Conservation (phyloP, 1,284 basidiomycete genomes). For the Ceratobasidium theobromae region DNA sequence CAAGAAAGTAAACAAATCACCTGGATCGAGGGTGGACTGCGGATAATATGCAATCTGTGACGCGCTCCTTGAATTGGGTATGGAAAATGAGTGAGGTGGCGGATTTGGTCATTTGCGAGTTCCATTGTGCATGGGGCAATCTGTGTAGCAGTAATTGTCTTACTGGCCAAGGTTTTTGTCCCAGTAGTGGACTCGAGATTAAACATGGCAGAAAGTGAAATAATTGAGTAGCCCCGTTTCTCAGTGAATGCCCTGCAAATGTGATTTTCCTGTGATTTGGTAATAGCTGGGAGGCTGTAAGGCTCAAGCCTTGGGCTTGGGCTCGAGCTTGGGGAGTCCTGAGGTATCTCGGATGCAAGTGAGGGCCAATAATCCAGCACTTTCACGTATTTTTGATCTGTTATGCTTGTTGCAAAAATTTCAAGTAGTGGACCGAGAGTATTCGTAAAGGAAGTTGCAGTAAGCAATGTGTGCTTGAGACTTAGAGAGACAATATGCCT, state of each 20-base stretch:
- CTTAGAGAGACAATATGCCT: neutral
- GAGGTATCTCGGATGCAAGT: no score
- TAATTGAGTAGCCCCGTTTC: neutral
- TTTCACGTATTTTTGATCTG: no score
- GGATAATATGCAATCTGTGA: neutral
- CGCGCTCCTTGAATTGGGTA: neutral
- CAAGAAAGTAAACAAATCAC: neutral
- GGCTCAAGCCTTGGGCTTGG: neutral
- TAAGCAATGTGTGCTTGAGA: neutral
- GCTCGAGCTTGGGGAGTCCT: no score
- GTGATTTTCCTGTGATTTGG: no score
- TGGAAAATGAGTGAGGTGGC: neutral
- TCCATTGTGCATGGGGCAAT: conserved; percentile 20
- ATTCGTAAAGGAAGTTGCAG: no score
- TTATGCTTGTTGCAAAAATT: no score
- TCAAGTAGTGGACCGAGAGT: no score
- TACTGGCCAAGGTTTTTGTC: neutral
- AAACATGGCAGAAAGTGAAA: neutral
- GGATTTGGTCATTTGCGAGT: neutral
- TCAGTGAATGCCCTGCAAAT: no score
- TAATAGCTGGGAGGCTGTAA: no score
- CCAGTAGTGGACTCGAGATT: neutral
- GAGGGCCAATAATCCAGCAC: no score
- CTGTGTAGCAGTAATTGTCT: neutral
- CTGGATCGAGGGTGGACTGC: conserved; percentile 8